Percentiles rank a stretch among this genome's conserved stretches.
Conservation (phyloP, 257 asterid species). For the Ocimum tenuiflorum region DNA sequence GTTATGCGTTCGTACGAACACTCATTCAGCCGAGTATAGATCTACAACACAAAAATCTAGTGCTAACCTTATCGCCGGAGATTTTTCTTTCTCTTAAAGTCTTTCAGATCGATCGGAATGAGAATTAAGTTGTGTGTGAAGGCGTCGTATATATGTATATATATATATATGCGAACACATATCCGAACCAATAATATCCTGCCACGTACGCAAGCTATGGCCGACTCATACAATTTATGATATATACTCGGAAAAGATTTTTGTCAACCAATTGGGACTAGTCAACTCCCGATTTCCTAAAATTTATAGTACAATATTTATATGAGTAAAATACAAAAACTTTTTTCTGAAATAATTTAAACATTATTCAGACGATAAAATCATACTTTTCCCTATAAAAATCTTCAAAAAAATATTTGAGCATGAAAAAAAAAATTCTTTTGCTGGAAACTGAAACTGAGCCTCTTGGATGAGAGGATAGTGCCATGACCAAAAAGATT, state of each 20-base stretch:
- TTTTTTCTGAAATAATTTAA: too few species aligned
- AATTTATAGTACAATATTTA: too few species aligned
- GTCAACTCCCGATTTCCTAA: not conserved
- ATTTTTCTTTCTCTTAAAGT: not conserved
- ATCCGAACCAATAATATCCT: constrained; percentile 6
- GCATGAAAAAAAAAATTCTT: too few species aligned
- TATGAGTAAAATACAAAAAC: too few species aligned
- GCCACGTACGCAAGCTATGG: constrained; percentile 19
- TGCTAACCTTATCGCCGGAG: constrained; percentile 9
- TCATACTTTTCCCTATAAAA: too few species aligned
- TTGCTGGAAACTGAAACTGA: too few species aligned
- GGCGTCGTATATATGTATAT: not conserved
- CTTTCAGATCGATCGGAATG: constrained; percentile 16
- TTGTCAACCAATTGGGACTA: not conserved
- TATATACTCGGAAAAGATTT: too few species aligned
- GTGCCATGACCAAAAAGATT: too few species aligned
- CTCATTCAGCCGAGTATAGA: not conserved
- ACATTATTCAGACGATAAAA: too few species aligned
- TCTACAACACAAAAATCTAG: not conserved
- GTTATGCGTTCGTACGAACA: not conserved
- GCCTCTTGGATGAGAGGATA: too few species aligned
- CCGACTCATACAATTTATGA: constrained; percentile 10
- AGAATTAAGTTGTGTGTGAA: too few species aligned
- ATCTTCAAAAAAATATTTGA: too few species aligned
- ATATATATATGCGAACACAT: constrained; percentile 14